phyloP scores from a whole-genome alignment of 805 yeast species.

The Candida quercuum region DNA sequence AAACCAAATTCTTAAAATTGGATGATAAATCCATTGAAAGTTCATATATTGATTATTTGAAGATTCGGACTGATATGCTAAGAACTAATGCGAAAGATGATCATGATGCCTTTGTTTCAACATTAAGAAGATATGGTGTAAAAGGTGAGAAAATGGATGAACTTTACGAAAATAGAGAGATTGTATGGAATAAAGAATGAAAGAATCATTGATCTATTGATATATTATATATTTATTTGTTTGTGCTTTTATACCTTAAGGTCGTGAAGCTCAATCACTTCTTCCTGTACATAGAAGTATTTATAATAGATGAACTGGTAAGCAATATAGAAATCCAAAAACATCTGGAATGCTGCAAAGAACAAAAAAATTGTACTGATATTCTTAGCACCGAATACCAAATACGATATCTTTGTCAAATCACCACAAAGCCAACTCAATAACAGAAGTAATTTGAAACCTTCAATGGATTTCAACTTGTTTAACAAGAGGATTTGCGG shows the following conservation, averaged over 20 bases:
- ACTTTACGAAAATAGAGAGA: background rate
- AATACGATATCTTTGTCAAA: conserved; percentile 65
- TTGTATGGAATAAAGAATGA: conserved; percentile 22
- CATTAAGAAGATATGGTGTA: conserved; percentile 25
- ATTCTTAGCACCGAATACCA: conserved; percentile 70
- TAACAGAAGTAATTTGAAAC: conserved; percentile 70
- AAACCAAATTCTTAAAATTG: conserved; percentile 24
- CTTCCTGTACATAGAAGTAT: conserved; percentile 24
- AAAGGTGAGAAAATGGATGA: conserved; percentile 20
- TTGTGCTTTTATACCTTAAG: conserved; percentile 3
- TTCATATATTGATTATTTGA: conserved; percentile 19
- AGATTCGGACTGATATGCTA: conserved; percentile 22
- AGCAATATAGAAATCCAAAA: conserved; percentile 66
- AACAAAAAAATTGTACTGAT: conserved; percentile 58
- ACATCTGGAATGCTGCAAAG: conserved; percentile 76
- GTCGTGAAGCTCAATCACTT: conserved; percentile 8
- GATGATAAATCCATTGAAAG: conserved; percentile 10
- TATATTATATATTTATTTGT: no score
- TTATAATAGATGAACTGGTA: conserved; percentile 67
- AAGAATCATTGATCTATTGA: no score
- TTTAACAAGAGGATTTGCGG: conserved; percentile 72
- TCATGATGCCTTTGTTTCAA: conserved; percentile 15
- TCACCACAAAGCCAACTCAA: conserved; percentile 91
- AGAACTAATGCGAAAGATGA: conserved; percentile 17
- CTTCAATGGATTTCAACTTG: conserved; percentile 63